A percentile compares a stretch with the other conserved stretches of the same genome.
phyloP scores from a whole-genome alignment of 106 monocot species.

The Amphibolis antarctica region DNA sequence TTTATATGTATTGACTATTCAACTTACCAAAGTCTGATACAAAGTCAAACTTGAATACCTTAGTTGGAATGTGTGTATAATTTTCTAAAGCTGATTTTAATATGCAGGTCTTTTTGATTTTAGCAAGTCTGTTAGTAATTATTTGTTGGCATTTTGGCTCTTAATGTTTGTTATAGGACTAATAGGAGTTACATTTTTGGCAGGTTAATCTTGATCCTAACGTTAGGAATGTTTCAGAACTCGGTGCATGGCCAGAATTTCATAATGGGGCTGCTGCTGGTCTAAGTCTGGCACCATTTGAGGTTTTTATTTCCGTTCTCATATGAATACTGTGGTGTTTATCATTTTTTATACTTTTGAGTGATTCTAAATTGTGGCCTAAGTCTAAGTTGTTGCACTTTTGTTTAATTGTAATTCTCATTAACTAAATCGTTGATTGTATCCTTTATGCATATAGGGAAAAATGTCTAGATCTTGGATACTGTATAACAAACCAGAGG shows the following conservation, averaged over 20 bases:
- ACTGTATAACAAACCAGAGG: slow-evolving; percentile 70
- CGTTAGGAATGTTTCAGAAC: slow-evolving; percentile 63
- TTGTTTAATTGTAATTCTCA: too few species aligned
- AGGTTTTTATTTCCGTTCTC: slow-evolving; percentile 26
- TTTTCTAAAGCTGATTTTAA: too few species aligned
- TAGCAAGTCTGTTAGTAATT: too few species aligned
- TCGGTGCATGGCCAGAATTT: slow-evolving; percentile 87
- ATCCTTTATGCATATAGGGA: slow-evolving; percentile 46
- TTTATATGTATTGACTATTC: too few species aligned
- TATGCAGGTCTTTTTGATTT: too few species aligned
- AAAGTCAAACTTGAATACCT: too few species aligned
- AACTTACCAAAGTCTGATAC: too few species aligned
- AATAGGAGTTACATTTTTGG: background rate
- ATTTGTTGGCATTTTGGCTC: too few species aligned
- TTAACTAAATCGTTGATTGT: too few species aligned
- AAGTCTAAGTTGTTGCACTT: too few species aligned
- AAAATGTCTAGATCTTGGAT: slow-evolving; percentile 95
- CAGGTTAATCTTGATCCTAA: slow-evolving; percentile 93
- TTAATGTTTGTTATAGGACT: background rate
- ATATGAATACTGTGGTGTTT: background rate
- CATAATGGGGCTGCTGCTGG: slow-evolving; percentile 99
- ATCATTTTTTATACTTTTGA: background rate
- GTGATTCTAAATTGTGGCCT: too few species aligned
- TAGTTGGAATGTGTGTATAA: too few species aligned
- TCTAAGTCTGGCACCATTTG: slow-evolving; percentile 75